phyloP scores from a whole-genome alignment of 345 rosid genomes.

The Aquilaria malaccensis region DNA sequence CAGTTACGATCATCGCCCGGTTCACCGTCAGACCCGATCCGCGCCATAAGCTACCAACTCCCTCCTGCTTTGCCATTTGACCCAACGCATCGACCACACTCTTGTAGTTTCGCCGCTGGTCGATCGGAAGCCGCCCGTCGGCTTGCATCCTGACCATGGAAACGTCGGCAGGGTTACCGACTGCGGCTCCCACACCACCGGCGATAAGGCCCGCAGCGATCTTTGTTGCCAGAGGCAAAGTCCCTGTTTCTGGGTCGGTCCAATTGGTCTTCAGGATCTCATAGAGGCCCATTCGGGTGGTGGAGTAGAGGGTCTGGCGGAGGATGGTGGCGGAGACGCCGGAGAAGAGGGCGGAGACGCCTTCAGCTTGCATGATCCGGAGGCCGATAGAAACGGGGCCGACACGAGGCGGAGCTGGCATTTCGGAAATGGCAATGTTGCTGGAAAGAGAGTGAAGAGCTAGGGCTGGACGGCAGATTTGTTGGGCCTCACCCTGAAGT shows the following conservation, averaged over 20 bases:
- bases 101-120: conserved; percentile 66
- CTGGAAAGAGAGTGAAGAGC: conserved; percentile 39
- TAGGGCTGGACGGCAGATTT: conserved; percentile 41
- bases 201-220: conserved; percentile 69
- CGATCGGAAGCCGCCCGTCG: conserved; percentile 59
- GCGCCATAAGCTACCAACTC: conserved; percentile 63
- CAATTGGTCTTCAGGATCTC: conserved; percentile 72
- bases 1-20: conserved; percentile 88
- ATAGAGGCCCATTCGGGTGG: conserved; percentile 91
- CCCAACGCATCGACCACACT: conserved; percentile 61
- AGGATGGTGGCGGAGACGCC: conserved; percentile 87
- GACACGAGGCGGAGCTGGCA: conserved; percentile 31
- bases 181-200: conserved; percentile 71
- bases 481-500: conserved; percentile 58
- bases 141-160: conserved; percentile 96
- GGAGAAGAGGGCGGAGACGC: conserved; percentile 63
- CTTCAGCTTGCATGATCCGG: conserved; percentile 59
- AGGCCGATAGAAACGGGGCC: conserved; percentile 59
- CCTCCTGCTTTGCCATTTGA: conserved; percentile 59
- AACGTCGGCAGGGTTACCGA: conserved; percentile 85
- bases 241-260: conserved; percentile 46
- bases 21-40: conserved; percentile 81
- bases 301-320: conserved; percentile 84
- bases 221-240: conserved; percentile 47
- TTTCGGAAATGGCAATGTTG: conserved; percentile 28